These are phyloP conservation scores for Acanthamoeba triangularis DNA, from an alignment of 208 protist species.

Conservation along the genomic window DNA sequence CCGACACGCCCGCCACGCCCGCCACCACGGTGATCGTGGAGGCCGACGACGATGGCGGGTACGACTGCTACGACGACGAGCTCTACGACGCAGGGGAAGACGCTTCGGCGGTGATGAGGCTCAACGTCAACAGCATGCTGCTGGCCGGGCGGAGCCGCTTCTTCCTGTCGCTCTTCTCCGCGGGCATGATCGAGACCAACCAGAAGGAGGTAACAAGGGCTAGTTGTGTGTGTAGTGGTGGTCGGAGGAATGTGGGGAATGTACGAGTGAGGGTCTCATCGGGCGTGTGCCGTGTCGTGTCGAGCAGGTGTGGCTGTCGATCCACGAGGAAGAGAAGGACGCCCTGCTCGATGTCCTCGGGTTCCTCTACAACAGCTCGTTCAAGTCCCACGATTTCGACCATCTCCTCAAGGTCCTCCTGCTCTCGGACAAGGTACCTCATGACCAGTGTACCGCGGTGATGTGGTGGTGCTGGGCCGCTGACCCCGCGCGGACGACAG, in stretches of 20 bases:
- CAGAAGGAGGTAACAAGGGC: not conserved
- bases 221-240: too few relatives aligned
- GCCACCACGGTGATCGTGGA: not conserved
- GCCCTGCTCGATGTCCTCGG: not conserved
- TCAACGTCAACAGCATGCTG: not conserved
- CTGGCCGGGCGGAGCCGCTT: not conserved
- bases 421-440: not conserved
- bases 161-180: not conserved
- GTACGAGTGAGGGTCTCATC: not conserved
- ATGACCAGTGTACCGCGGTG: too few relatives aligned
- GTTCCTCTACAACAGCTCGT: not conserved
- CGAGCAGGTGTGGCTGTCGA: not conserved
- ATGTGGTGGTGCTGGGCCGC: too few relatives aligned
- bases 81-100: not conserved
- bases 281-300: too few relatives aligned
- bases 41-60: not conserved
- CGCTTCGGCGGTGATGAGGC: not conserved
- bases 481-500: not conserved
- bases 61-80: not conserved
- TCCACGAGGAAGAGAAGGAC: not conserved
- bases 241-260: not conserved
- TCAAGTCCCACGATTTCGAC: not conserved
- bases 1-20: too few relatives aligned
- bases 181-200: not conserved
- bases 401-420: not conserved